Conservation (phyloP, 495 filamentous ascomycete genomes). For the Trichoderma reesei region DNA sequence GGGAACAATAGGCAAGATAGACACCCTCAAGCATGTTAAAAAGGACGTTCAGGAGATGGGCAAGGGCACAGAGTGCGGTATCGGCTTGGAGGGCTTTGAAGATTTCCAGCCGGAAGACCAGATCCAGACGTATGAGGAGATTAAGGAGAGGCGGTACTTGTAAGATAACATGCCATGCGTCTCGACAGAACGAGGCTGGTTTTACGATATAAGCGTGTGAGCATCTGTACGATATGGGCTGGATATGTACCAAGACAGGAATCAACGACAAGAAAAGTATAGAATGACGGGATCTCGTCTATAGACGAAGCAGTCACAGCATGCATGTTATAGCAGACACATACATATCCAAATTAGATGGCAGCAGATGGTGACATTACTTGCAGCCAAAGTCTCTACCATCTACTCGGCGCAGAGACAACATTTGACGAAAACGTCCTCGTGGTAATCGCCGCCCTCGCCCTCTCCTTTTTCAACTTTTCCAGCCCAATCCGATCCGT, state of each 20-base stretch:
- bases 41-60: conserved; percentile 81
- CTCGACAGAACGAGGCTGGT: neutral
- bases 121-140: conserved; percentile 78
- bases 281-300: neutral
- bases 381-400: conserved; percentile 12
- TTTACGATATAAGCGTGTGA: neutral
- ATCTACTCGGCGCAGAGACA: conserved; percentile 22
- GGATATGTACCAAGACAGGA: neutral
- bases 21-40: conserved; percentile 82
- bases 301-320: too few relatives aligned
- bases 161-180: conserved; percentile 24
- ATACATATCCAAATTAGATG: neutral
- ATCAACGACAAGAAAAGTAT: neutral
- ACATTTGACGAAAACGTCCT: conserved; percentile 22
- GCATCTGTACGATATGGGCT: conserved; percentile 12
- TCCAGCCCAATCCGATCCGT: conserved; percentile 65
- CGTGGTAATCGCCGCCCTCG: conserved; percentile 18
- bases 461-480: conserved; percentile 37
- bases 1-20: conserved; percentile 50
- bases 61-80: conserved; percentile 87
- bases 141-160: conserved; percentile 58
- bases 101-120: conserved; percentile 73
- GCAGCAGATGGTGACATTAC: neutral
- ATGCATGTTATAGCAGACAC: neutral
- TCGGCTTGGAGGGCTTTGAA: conserved; percentile 71